Percentiles rank a stretch among this genome's conserved stretches.
phyloP scores from a whole-genome alignment of 177 flowering plant genomes.

The Vitis hybrid region DNA sequence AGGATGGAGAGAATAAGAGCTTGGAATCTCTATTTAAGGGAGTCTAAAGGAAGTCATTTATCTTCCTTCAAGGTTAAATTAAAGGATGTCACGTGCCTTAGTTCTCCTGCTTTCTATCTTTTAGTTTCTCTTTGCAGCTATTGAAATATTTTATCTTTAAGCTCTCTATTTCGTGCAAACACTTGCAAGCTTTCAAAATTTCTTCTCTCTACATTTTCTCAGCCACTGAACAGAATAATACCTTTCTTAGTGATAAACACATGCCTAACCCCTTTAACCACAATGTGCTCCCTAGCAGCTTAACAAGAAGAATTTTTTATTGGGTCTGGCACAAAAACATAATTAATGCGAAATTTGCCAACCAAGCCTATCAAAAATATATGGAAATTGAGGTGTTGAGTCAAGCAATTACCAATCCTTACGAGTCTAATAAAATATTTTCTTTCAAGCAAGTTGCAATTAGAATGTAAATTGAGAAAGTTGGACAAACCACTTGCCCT shows the following conservation, averaged over 20 bases:
- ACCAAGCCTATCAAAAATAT: not conserved
- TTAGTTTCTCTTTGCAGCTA: not conserved
- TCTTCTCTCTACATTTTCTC: not conserved
- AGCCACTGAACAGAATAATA: not conserved
- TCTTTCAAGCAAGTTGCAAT: no score
- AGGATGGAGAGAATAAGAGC: not conserved
- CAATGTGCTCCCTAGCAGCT: not conserved
- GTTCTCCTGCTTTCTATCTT: not conserved
- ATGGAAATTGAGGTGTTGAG: not conserved
- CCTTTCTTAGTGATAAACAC: no score
- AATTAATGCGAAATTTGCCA: not conserved
- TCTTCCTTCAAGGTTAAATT: not conserved
- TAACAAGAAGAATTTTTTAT: not conserved
- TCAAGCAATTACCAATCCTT: no score
- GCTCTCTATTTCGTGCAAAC: not conserved
- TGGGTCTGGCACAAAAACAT: slow-evolving; percentile 1
- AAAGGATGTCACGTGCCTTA: not conserved
- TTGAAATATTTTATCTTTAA: not conserved
- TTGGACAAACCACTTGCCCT: no score
- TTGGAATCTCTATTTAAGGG: slow-evolving; percentile 7
- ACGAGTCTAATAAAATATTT: no score
- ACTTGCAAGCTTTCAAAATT: not conserved
- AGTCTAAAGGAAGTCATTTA: not conserved
- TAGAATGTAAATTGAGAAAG: no score
- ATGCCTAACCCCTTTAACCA: no score